Base-by-base conservation (phyloP, 768 basidiomycete genomes). In the Tricholoma hemisulphureum region DNA sequence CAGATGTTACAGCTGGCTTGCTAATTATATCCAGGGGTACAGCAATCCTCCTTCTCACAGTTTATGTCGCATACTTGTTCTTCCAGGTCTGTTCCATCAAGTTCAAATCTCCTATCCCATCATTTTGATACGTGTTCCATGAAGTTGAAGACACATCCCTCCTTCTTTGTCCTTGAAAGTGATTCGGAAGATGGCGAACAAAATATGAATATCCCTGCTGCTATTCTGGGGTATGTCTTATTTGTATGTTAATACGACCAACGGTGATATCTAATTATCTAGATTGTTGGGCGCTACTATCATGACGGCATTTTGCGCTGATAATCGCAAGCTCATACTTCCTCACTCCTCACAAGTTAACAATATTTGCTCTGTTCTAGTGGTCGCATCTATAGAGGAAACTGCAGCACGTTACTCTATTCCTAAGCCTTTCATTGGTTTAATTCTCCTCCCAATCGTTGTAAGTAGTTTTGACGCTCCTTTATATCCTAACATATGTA, bases 351-450 rank as follows among this genome's bases (percentile, higher is more conserved):
- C n/a, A 18, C 28, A 34, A 16, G 18, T 18, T 52, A 23, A n/a
- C n/a, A n/a, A n/a, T n/a, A n/a, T n/a, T n/a, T n/a, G n/a, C n/a
- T n/a, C n/a, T n/a, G n/a, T 31, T n/a, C 0, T 53, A 92, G 91
- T 93, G 70, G 93, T 96, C 35, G 89, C 88, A 2, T 93, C 91
- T 3, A 96, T 97, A 61, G 95, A 96, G 69, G 93, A 95, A 69
- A 92, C 91, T 23, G 92, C 94, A 2, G 76, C 83, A 11, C 80
- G 89, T 37, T 94, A 92, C 71, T 69, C 80, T 54, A 89, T 97
- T 55, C 91, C 92, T 0, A 92, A 91, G 71, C 64, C 85, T 0
- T 94, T 95, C 75, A 93, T 94, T 63, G 91, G 91, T 69, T 71
- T 95, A 13, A 91, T 95, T 63, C 76, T 97, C 28, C 75, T 97